Percentiles rank a stretch among this genome's conserved stretches.
Conservation (phyloP, 345 rosid species). For the Melaleuca quinquenervia region DNA sequence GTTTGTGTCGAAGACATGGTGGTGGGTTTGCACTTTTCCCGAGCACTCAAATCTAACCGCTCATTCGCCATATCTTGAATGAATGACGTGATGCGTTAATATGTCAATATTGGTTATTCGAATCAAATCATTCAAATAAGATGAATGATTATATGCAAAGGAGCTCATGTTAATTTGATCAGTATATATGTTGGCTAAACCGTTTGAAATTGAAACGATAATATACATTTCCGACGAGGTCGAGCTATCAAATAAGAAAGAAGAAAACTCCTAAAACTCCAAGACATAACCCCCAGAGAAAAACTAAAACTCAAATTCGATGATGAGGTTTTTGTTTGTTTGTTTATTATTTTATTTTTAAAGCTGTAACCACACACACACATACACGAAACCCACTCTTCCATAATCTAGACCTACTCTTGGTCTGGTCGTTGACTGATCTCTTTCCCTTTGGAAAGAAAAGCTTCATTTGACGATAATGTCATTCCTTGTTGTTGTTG, state of each 20-base stretch:
- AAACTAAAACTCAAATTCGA: background rate
- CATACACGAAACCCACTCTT: background rate
- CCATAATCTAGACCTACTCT: background rate
- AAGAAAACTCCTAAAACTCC: background rate
- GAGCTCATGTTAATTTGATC: background rate
- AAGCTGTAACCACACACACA: too few species aligned
- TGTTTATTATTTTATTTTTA: too few species aligned
- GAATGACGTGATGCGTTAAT: background rate
- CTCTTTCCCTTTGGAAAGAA: background rate
- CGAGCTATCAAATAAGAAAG: background rate
- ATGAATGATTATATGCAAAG: background rate
- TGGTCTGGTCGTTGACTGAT: background rate
- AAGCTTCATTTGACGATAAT: background rate
- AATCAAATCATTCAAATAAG: background rate
- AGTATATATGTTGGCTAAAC: background rate
- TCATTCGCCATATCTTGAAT: background rate
- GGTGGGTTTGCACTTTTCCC: background rate
- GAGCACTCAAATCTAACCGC: background rate
- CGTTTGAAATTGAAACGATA: background rate
- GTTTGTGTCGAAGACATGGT: background rate
- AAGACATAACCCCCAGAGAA: too few species aligned
- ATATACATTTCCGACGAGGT: background rate
- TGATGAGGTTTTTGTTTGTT: background rate
- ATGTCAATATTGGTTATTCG: background rate
- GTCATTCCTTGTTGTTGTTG: background rate